These are phyloP conservation scores for Bonnemaisonia californica DNA, from an alignment of 31 red algal genomes.

Conservation along the genomic window DNA sequence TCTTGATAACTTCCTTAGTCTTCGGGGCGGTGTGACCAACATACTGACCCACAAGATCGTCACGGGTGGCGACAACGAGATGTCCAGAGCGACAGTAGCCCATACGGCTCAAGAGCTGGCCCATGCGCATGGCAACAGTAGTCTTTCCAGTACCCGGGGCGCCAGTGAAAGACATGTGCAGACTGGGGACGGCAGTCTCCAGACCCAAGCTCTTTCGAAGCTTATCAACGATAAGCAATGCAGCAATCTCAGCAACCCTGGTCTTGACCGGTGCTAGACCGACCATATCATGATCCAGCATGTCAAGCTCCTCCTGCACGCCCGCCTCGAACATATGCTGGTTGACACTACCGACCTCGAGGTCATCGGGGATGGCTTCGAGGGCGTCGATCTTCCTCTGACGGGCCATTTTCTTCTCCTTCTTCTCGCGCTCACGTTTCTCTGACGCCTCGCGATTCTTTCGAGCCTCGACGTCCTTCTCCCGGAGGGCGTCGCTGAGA, in stretches of 20 bases:
- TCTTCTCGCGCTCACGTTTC: conserved; percentile 42
- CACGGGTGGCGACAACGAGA: conserved; percentile 90
- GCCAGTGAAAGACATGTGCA: conserved; percentile 99
- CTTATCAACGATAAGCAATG: conserved; percentile 97
- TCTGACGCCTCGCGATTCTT: conserved; percentile 78
- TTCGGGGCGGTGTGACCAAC: conserved; percentile 99
- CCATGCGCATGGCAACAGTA: conserved; percentile 99
- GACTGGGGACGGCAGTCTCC: conserved; percentile 83
- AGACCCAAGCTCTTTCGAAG: conserved; percentile 83
- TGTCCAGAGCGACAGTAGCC: conserved; percentile 94
- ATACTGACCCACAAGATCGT: conserved; percentile 99
- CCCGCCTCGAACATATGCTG: conserved; percentile 96
- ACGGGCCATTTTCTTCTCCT: conserved; percentile 54
- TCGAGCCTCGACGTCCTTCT: conserved; percentile 93
- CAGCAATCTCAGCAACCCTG: conserved; percentile 95
- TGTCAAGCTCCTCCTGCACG: conserved; percentile 84
- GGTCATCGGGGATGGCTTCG: conserved; percentile 87
- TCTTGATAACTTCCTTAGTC: conserved; percentile 99
- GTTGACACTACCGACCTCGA: conserved; percentile 86
- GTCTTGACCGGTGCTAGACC: conserved; percentile 97
- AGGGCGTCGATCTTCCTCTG: conserved; percentile 87
- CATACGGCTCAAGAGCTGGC: conserved; percentile 88
- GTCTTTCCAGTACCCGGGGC: conserved; percentile 99
- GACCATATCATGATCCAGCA: conserved; percentile 89
- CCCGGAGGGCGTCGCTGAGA: conserved; percentile 93